phyloP scores from a whole-genome alignment of 306 rosid genomes.

The Medicago lupulina region DNA sequence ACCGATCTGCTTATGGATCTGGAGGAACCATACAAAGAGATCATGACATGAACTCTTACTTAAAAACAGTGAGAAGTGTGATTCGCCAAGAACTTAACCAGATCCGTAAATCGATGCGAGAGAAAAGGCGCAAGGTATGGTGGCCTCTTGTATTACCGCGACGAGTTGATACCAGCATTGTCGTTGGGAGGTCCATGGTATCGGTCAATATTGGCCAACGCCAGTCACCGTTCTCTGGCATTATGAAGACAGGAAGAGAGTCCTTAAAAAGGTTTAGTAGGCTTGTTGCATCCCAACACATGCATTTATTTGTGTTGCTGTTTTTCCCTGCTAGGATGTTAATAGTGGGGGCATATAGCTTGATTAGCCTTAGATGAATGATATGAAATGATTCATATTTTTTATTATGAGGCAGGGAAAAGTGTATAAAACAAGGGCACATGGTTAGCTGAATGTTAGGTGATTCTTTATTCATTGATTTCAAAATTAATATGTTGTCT shows the following conservation, averaged over 20 bases:
- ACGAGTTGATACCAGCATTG: slow-evolving; percentile 46
- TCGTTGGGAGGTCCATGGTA: slow-evolving; percentile 55
- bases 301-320: slow-evolving; percentile 79
- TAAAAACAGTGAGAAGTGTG: slow-evolving; percentile 65
- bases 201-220: slow-evolving; percentile 52
- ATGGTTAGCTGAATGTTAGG: slow-evolving; percentile 48
- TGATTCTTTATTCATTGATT: slow-evolving; percentile 84
- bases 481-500: slow-evolving; percentile 22
- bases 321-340: slow-evolving; percentile 69
- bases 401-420: slow-evolving; percentile 11
- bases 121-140: slow-evolving; percentile 74
- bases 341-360: slow-evolving; percentile 58
- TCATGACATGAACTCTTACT: slow-evolving; percentile 89
- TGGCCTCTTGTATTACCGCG: slow-evolving; percentile 64
- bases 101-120: slow-evolving; percentile 65
- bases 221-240: slow-evolving; percentile 65
- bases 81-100: slow-evolving; percentile 76
- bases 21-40: slow-evolving; percentile 87
- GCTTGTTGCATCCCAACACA: slow-evolving; percentile 77
- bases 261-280: slow-evolving; percentile 74
- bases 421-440: slow-evolving; percentile 46
- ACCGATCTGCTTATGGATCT: slow-evolving; percentile 84
- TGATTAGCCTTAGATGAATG: slow-evolving; percentile 48
- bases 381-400: slow-evolving; percentile 35
- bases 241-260: slow-evolving; percentile 66